Base-by-base conservation (phyloP, 2,329 filamentous ascomycete species). In the Ophiostoma ulmi region DNA sequence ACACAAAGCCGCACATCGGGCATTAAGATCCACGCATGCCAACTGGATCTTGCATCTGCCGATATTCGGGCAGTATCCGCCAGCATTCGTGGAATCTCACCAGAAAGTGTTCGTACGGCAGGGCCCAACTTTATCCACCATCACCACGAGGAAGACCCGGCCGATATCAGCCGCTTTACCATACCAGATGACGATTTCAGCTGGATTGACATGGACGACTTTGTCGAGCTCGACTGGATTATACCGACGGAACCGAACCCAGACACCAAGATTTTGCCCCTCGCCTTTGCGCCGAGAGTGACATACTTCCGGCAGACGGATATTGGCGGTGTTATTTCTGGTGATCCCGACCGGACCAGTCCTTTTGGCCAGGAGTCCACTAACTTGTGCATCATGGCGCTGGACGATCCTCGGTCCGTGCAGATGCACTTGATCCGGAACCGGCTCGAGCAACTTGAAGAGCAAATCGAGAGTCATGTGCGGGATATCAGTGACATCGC, bases 131-230 rank as follows among this genome's bases (percentile, higher is more conserved):
- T 87, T 69, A 81, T 85, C 3, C 84, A 87, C 86, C 3, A 61
- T 5, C 55, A 87, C 38, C 58, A 85, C 69, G 86, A 88, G 36
- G 81, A 82, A 3, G 85, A 86, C 10, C 86, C 86, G 8, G 87
- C 87, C 3, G 90, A 94, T 77, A 83, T 97, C 68, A 97, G 94
- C 0, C 90, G 91, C 69, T 99, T 99, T 78, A 94, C 90, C 0
- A 99, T 99, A 68, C 94, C 95, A 0, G 95, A 99, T 78, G 92
- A 96, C 70, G 95, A 99, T 77, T 89, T 93, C 75, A 93, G 90
- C 70, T 99, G 95, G 95, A 94, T 99, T 73, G 95, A 99, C 77
- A 98, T 99, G 93, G 95, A 99, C 77, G 95, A 99, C 78, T 99
- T 99, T 80, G 94, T 99, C 39, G 95, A 99, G 79, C 83, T 99